Evolutionary conservation across 2,329 filamentous ascomycete species (phyloP).

Genomic region (Calonectria crousiana): DNA sequence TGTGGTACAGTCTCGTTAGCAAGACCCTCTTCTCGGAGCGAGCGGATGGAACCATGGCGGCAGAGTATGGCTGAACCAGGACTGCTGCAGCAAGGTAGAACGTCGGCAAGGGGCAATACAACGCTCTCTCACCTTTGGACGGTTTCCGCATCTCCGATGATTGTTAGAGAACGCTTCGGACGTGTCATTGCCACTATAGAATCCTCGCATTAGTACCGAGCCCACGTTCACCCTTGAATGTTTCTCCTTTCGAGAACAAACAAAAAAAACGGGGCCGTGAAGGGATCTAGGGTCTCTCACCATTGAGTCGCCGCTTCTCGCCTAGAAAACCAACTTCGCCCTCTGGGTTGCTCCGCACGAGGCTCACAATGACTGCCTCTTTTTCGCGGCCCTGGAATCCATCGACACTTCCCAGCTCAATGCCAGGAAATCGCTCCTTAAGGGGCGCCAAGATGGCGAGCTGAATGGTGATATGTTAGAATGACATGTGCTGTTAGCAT

Average conservation of each 20-base stretch:
- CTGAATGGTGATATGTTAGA: slow-evolving; percentile 55
- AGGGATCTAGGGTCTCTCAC: slow-evolving; percentile 65
- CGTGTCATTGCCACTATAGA: slow-evolving; percentile 97
- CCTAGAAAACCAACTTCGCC: slow-evolving; percentile 93
- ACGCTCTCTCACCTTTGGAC: slow-evolving; percentile 80
- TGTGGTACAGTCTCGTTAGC: slow-evolving; percentile 52
- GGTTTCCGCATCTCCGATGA: slow-evolving; percentile 95
- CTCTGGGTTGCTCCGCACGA: slow-evolving; percentile 91
- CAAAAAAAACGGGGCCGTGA: slow-evolving; percentile 16
- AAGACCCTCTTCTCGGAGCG: slow-evolving; percentile 37
- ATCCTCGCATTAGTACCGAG: slow-evolving; percentile 35
- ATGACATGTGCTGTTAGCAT: slow-evolving; percentile 21
- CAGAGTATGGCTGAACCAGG: slow-evolving; percentile 32
- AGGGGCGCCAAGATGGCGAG: slow-evolving; percentile 83
- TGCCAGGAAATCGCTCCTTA: slow-evolving; percentile 83
- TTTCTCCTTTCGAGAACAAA: slow-evolving; percentile 3
- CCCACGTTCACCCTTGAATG: slow-evolving; percentile 15
- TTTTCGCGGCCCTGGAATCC: slow-evolving; percentile 98
- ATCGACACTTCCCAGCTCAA: slow-evolving; percentile 97
- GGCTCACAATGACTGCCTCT: slow-evolving; percentile 90
- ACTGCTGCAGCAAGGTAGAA: slow-evolving; percentile 25
- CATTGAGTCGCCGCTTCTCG: slow-evolving; percentile 92
- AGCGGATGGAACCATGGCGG: slow-evolving; percentile 34
- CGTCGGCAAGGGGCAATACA: slow-evolving; percentile 8
- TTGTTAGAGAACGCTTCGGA: slow-evolving; percentile 87